Evolutionary conservation across 2,329 filamentous ascomycete species (phyloP).

Genomic region (Colletotrichum tropicicola): DNA sequence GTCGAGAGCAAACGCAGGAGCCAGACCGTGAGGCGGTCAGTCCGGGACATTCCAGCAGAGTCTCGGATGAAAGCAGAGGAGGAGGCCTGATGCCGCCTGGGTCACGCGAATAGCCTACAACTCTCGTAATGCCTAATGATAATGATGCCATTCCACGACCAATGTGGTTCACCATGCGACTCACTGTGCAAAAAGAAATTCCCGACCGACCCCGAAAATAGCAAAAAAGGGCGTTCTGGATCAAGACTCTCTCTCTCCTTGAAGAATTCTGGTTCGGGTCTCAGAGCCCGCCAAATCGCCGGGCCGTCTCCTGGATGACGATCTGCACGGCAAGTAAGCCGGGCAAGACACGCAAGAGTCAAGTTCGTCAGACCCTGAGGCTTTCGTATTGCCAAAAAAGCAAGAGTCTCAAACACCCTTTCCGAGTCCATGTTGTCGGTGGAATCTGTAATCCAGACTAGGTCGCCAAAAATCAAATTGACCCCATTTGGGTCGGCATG

Average conservation of each 20-base stretch:
- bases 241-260: neutral
- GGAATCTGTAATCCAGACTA: neutral
- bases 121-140: neutral
- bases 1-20: neutral
- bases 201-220: neutral
- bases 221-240: neutral
- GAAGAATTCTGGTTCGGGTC: constrained; percentile 15
- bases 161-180: neutral
- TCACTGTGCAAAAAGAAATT: neutral
- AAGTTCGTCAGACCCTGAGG: neutral
- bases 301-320: neutral
- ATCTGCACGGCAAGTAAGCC: constrained; percentile 7
- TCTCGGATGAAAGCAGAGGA: neutral
- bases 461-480: neutral
- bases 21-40: neutral
- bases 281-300: neutral
- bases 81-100: neutral
- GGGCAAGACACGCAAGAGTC: neutral
- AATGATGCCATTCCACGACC: neutral
- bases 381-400: neutral
- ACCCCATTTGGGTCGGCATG: neutral
- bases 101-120: neutral
- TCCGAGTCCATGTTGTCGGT: neutral
- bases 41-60: neutral
- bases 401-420: neutral